Evolutionary conservation across 2,329 filamentous ascomycete species (phyloP), one percentile per base, ranked within the genome.

Genomic region (Penicillium hordei): DNA sequence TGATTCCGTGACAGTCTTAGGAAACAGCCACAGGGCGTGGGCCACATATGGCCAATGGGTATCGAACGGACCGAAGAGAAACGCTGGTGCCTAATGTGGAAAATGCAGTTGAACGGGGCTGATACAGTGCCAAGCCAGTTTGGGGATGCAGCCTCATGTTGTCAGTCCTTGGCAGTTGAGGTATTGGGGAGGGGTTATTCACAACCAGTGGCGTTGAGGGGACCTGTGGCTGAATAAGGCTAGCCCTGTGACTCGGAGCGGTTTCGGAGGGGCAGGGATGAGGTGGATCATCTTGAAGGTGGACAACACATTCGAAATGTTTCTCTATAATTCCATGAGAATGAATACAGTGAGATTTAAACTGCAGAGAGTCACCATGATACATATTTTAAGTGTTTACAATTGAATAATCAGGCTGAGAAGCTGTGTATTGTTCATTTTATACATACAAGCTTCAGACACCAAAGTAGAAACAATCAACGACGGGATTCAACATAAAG

Each of bases 81-180:
- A 65, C 38, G 46, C 44, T 65, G 63, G 49, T 65, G 62, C 64
- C 64, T 65, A 64, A 53, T 21, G 33, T 19, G 10, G 48, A 48
- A 23, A 19, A 42, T 53, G 44, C 29, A 45, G 34, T 56, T 12
- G 34, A 57, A 31, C 36, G 53, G 52, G 45, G 49, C 33, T 44
- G 43, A 34, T 40, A 27, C 10, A 23, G n/a, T 36, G 52, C 36
- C 38, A 55, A 60, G 55, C 13, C 39, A 33, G 23, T 25, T 48
- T 15, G 34, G 31, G 38, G 31, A 58, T 57, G 59, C 57, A 60
- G 54, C 56, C 48, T 48, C 50, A 61, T 48, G 38, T 29, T 55
- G 46, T 44, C 39, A 52, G 2, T 25, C 23, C 61, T 63, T 63
- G 61, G 61, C 57, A 45, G 54, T 33, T 23, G 15, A 36, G 15